Evolutionary conservation across 1,284 basidiomycete species (phyloP), one percentile per base, ranked within the genome.

Genomic region (Trichosporon sp.): DNA sequence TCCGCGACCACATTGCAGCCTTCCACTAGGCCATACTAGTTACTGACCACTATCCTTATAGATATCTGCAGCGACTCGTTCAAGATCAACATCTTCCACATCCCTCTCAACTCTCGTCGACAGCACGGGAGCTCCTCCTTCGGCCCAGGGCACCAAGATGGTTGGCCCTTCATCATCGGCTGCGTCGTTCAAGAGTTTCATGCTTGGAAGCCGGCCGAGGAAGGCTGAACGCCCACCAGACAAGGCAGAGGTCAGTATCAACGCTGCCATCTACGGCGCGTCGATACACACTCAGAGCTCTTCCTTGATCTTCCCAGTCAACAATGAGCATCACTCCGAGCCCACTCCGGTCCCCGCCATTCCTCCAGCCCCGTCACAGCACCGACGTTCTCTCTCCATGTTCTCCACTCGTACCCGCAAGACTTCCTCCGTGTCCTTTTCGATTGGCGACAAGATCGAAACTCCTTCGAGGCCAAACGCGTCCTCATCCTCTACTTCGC

Each of bases 221-320:
- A 63, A 63, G 31, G 21, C 31, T 35, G 59, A 63, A 16, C 59
- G 16, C 21, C 59, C 31, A 32, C 59, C 59, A 32, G 59, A 63
- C 32, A 63, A 35, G 59, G 59, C 59, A 12, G 59, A 63, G 59
- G 59, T 63, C 59, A 63, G 59, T 14, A 63, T 63, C 59, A 63
- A 63, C 32, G 59, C 59, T 2, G 59, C 59, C 59, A 37, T 63
- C 59, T 63, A 63, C 59, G 59, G 59, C 16, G 59, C 59, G 16
- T 37, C 59, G 14, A 32, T 14, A 4, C 59, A 63, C 32, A 7
- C 16, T 16, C 31, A 37, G 16, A n/a, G 21, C 59, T 35, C 59
- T 2, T 35, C 31, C 5, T n/a, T 63, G 31, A 35, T 63, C 59
- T 63, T 63, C 32, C 59, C 32, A 14, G 14, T n/a, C 32, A 37